Evolutionary conservation across 2,329 filamentous ascomycete genomes (phyloP), one percentile per base, ranked within the genome.

Genomic region (Talaromyces sp.): DNA sequence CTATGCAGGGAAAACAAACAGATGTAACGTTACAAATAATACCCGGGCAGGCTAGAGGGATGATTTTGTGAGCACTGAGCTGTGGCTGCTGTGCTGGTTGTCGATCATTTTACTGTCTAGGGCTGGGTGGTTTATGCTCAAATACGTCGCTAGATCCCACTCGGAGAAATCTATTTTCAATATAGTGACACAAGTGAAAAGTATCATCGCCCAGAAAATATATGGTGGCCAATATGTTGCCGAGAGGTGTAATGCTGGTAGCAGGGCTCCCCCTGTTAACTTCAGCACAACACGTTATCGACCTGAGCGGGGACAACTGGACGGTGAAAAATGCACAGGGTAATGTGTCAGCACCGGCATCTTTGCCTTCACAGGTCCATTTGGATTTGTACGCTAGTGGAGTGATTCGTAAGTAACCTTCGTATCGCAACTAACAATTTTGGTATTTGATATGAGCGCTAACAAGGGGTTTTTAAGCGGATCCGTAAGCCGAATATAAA

Each of bases 291-390:
- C 71, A 76, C 58, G 71, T 82, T 11, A 68, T 81, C 45, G 79
- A 81, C 59, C 72, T 84, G 3, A 78, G 77, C 38, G 74, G 75
- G 11, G 73, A 79, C 51, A 67, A 71, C 22, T 84, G 82, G 82
- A 81, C 76, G 1, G 71, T 84, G 8, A 77, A 76, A 6, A 84
- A 82, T 68, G 71, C 75, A 17, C 74, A 75, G 5, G 71, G 81
- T 53, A 84, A 86, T 65, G 80, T 84, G 31, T 84, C 81, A 0
- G 82, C 88, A 1, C 82, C 85, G 0, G 86, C 81, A 1, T 77
- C 77, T 25, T 78, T 87, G 3, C 86, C 86, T 1, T 87, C 85
- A 0, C 84, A 88, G 60, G 85, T 80, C 0, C 86, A 89, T 73
- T 73, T 89, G 15, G 86, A 89, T 71, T 77, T 89, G 1, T 80